Conservation (phyloP, 2,329 filamentous ascomycete species). For the Clathrospora elynae region DNA sequence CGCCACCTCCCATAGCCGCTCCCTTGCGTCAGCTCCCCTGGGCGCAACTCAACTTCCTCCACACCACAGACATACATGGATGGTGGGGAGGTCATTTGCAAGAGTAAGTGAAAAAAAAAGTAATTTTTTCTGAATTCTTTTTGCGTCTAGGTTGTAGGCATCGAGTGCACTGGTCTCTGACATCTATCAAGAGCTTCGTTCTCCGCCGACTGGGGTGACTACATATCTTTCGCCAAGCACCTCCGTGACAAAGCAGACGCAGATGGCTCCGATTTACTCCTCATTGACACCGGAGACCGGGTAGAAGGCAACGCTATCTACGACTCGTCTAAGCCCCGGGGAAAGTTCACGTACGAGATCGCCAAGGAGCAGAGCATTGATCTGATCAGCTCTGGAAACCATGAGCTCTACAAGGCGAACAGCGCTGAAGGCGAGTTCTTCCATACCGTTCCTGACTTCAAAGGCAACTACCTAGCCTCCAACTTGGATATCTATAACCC, state of each 20-base stretch:
- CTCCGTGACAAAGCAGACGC: constrained; percentile 79
- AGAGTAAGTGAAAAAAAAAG: no score
- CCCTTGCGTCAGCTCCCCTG: constrained; percentile 84
- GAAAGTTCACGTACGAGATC: constrained; percentile 86
- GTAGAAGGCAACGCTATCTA: constrained; percentile 95
- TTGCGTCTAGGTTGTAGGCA: no score
- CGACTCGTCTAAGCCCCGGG: constrained; percentile 85
- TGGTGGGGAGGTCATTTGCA: constrained; percentile 94
- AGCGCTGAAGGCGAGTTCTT: constrained; percentile 79
- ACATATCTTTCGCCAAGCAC: constrained; percentile 87
- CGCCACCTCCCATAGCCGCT: constrained; percentile 75
- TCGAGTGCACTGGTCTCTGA: no score
- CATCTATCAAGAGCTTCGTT: constrained; percentile 72
- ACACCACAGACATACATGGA: constrained; percentile 88
- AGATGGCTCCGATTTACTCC: constrained; percentile 79
- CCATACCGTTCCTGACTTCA: constrained; percentile 81
- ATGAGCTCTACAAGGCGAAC: constrained; percentile 86
- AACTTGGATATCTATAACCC: constrained; percentile 88
- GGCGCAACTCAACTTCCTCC: constrained; percentile 94
- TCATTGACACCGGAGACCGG: constrained; percentile 93
- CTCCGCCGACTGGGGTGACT: constrained; percentile 97
- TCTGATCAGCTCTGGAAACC: constrained; percentile 85
- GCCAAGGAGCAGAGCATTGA: constrained; percentile 83
- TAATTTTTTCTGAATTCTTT: no score
- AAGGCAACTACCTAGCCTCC: constrained; percentile 80